Base-by-base conservation (phyloP, 352 stramenopile species). In the Globisporangium carolinianum region DNA sequence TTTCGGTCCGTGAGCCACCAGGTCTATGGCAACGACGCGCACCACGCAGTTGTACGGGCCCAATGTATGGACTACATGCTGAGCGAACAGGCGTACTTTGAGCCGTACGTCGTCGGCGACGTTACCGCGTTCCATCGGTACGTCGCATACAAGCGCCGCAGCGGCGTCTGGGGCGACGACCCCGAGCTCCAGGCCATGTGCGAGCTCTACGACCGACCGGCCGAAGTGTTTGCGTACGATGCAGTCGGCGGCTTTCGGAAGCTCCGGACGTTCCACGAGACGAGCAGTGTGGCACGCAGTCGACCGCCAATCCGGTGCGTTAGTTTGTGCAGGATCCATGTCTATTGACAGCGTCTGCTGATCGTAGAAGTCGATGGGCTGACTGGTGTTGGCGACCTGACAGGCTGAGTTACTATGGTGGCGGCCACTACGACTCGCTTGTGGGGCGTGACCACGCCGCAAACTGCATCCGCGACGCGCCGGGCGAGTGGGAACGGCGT, bases 31-130 rank as follows among this genome's bases (percentile, higher is more conserved):
- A 81, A 97, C 63, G 76, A 94, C 43, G 69, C 71, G 5, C 88
- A 96, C 66, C 95, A 99, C 68, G 75, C 58, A 0, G 60, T 98
- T 53, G 85, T 98, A 41, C 89, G 96, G 36, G 67, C 68, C 9
- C 71, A 75, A 35, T 98, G 92, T 65, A 92, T 98, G 71, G 90
- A 98, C 68, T 98, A 98, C 71, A 98, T 99, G 95, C 87, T 89
- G 51, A 79, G 71, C 51, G 87, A 98, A 65, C 87, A 89, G 41
- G 83, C 96, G 50, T 96, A 96, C 67, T 98, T 98, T 70, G 90
- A 96, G 64, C 82, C 85, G 24, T 97, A 93, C 53, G 76, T 97
- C 24, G 83, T 94, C 17, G 92, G 95, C 43, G 79, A 90, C 55
- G 87, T 93, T 78, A 59, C 72, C 39, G 81, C 73, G 2, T 98